Conservation (phyloP, 345 rosid genomes). For the Pelargonium nanum region DNA sequence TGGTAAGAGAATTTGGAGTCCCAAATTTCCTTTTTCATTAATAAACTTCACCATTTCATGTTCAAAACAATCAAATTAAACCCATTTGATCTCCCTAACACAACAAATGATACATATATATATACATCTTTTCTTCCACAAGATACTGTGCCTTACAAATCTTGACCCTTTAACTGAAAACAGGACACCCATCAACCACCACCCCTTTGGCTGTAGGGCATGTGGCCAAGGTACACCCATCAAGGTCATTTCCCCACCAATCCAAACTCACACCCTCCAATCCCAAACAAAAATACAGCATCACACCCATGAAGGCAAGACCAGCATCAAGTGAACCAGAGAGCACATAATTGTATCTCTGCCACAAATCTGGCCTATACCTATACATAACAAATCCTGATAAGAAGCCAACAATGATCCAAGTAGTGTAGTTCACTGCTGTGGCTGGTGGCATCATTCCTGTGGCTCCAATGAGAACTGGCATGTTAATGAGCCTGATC, state of each 20-base stretch:
- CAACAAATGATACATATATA: no score
- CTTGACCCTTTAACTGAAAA: constrained; percentile 26
- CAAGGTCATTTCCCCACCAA: constrained; percentile 99
- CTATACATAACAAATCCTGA: constrained; percentile 79
- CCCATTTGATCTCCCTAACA: no score
- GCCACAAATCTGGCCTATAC: constrained; percentile 72
- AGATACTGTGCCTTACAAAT: no score
- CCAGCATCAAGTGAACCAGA: constrained; percentile 96
- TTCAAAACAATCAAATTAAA: no score
- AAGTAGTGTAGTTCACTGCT: constrained; percentile 92
- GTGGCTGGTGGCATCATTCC: constrained; percentile 94
- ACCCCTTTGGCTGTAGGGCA: constrained; percentile 77
- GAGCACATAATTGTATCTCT: constrained; percentile 72
- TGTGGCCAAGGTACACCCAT: constrained; percentile 79
- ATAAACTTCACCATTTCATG: no score
- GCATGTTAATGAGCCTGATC: constrained; percentile 89
- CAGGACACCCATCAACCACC: constrained; percentile 69
- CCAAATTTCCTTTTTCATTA: no score
- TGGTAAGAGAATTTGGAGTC: no score
- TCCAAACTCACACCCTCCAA: constrained; percentile 49
- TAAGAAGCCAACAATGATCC: constrained; percentile 70
- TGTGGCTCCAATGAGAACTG: constrained; percentile 71
- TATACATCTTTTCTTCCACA: no score
- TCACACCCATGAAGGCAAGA: constrained; percentile 91
- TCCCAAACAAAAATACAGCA: constrained; percentile 75